phyloP scores from a whole-genome alignment of 345 rosid species.

The Pistacia vera region DNA sequence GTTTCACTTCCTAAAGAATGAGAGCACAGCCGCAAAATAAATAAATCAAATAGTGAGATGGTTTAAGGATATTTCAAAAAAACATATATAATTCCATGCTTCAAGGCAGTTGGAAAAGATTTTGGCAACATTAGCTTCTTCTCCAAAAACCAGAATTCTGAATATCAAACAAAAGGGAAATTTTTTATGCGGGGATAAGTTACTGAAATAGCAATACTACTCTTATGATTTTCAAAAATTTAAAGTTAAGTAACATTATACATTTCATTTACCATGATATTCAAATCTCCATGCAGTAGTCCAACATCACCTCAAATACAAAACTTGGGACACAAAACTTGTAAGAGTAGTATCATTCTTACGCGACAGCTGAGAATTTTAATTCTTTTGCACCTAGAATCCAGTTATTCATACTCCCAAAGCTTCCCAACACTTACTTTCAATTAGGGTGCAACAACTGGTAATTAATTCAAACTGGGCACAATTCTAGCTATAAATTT shows the following conservation, averaged over 20 bases:
- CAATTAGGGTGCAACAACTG: neutral
- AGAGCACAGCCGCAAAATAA: neutral
- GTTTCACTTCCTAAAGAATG: slow-evolving; percentile 50
- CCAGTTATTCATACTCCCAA: too few species aligned
- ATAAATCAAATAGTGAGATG: neutral
- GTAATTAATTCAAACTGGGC: neutral
- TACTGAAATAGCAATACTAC: neutral
- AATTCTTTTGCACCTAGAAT: too few species aligned
- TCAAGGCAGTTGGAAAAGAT: too few species aligned
- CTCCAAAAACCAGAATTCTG: neutral
- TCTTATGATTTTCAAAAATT: neutral
- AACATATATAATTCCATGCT: neutral
- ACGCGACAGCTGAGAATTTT: neutral
- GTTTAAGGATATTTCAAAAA: neutral
- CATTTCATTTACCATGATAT: neutral
- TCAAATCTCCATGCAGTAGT: neutral
- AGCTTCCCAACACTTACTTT: too few species aligned
- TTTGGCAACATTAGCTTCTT: neutral
- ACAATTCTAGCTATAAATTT: neutral
- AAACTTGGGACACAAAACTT: too few species aligned
- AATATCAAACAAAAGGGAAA: too few species aligned
- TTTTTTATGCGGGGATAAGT: neutral
- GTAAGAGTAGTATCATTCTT: neutral
- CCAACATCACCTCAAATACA: too few species aligned
- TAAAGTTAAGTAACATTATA: neutral